phyloP scores from a whole-genome alignment of 768 basidiomycete species.

The Strobilomyces dryophilus region DNA sequence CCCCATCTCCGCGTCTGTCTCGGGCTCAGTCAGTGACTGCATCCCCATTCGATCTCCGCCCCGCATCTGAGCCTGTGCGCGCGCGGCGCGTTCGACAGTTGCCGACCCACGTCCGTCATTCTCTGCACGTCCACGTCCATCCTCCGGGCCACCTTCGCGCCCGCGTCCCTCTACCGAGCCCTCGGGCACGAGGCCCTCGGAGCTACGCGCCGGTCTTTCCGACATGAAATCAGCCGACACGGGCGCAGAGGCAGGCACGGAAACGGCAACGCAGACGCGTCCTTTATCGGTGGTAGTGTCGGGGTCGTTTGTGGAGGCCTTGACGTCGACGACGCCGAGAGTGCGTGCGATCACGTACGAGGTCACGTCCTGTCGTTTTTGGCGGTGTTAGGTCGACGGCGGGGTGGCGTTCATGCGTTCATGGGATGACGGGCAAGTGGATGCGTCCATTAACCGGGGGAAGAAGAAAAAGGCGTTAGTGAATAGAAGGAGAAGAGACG shows the following conservation, averaged over 20 bases:
- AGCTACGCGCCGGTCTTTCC: neutral
- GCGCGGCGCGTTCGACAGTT: neutral
- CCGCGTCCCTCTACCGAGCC: neutral
- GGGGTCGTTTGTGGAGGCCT: constrained; percentile 64
- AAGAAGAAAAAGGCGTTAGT: constrained; percentile 3
- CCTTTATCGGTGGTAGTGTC: neutral
- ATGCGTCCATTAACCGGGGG: neutral
- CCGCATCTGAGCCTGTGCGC: too few species aligned
- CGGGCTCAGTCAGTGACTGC: neutral
- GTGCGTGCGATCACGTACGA: constrained; percentile 83
- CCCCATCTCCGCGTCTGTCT: too few species aligned
- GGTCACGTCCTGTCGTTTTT: constrained; percentile 56
- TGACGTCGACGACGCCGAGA: constrained; percentile 72
- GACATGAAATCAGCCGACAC: neutral
- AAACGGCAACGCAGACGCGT: neutral
- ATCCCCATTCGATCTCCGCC: neutral
- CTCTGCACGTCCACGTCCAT: neutral
- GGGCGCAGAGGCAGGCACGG: neutral
- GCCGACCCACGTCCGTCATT: neutral
- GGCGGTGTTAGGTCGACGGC: neutral
- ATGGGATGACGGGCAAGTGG: neutral
- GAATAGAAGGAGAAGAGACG: neutral
- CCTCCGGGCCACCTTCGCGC: neutral
- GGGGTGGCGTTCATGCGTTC: neutral
- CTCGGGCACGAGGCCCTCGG: constrained; percentile 16